Percentiles rank a stretch among this genome's conserved stretches.
These are phyloP conservation scores for Croton laevigatus DNA, from an alignment of 441 rosid species.

Conservation along the genomic window DNA sequence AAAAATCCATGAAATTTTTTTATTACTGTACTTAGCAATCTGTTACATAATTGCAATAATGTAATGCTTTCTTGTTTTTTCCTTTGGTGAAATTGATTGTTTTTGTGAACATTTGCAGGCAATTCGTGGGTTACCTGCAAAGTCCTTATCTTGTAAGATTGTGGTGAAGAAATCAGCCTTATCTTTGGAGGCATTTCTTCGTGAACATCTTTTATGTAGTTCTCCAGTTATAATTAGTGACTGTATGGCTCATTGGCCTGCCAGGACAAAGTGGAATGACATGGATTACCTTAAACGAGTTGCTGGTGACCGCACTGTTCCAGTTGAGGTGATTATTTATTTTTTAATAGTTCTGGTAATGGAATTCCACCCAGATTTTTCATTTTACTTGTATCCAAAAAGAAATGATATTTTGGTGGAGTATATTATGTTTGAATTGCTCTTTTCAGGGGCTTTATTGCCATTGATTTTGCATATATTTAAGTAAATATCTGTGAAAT, in stretches of 20 bases:
- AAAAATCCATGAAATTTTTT: too few species aligned
- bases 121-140: conserved; percentile 50
- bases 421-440: not conserved
- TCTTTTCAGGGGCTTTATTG: not conserved
- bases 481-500: not conserved
- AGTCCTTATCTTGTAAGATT: conserved; percentile 55
- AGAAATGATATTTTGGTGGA: not conserved
- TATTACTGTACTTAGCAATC: not conserved
- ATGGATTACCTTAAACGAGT: conserved; percentile 63
- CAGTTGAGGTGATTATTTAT: conserved; percentile 80
- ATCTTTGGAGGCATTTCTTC: conserved; percentile 80
- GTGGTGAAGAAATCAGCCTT: conserved; percentile 66
- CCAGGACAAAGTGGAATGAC: conserved; percentile 82
- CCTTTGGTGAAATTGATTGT: not conserved
- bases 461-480: not conserved
- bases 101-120: conserved; percentile 42
- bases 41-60: not conserved
- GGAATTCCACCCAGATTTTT: not conserved
- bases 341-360: conserved; percentile 2
- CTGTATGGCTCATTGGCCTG: conserved; percentile 96
- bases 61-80: not conserved
- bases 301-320: conserved; percentile 94
- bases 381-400: not conserved
- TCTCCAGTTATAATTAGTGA: conserved; percentile 84
- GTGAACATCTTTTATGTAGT: conserved; percentile 60